These are phyloP conservation scores for Alternaria atra DNA, from an alignment of 2,329 filamentous ascomycete genomes.

Conservation along the genomic window DNA sequence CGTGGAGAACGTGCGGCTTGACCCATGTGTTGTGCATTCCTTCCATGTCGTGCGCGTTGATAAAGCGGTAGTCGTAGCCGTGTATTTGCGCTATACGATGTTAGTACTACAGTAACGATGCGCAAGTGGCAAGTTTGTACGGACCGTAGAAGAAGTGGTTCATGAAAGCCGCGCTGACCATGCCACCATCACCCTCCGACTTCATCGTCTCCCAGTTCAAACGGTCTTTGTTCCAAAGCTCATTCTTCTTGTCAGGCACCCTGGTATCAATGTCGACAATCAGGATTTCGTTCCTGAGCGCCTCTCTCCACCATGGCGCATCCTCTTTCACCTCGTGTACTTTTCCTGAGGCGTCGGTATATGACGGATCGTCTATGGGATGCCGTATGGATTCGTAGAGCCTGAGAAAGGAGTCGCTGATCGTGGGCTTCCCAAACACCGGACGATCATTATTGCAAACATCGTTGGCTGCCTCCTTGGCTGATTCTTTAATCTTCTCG, in stretches of 20 bases:
- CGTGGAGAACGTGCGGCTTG: constrained; percentile 47
- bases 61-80: constrained; percentile 57
- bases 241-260: constrained; percentile 27
- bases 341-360: constrained; percentile 21
- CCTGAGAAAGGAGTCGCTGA: constrained; percentile 16
- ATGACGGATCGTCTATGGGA: constrained; percentile 17
- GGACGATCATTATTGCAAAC: constrained; percentile 20
- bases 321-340: constrained; percentile 23
- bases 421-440: constrained; percentile 10
- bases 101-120: neutral
- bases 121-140: neutral
- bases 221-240: constrained; percentile 30
- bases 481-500: constrained; percentile 23
- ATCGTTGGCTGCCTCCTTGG: constrained; percentile 20
- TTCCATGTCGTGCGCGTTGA: constrained; percentile 46
- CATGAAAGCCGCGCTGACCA: constrained; percentile 51
- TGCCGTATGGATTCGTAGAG: constrained; percentile 24
- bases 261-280: constrained; percentile 47
- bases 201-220: constrained; percentile 37
- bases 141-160: constrained; percentile 53
- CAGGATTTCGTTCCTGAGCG: constrained; percentile 34
- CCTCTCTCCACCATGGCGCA: constrained; percentile 34
- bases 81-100: constrained; percentile 49
- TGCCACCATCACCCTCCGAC: constrained; percentile 27
- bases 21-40: constrained; percentile 55